Evolutionary conservation across 1,284 basidiomycete genomes (phyloP).

Genomic region (Melampsora larici-populina): DNA sequence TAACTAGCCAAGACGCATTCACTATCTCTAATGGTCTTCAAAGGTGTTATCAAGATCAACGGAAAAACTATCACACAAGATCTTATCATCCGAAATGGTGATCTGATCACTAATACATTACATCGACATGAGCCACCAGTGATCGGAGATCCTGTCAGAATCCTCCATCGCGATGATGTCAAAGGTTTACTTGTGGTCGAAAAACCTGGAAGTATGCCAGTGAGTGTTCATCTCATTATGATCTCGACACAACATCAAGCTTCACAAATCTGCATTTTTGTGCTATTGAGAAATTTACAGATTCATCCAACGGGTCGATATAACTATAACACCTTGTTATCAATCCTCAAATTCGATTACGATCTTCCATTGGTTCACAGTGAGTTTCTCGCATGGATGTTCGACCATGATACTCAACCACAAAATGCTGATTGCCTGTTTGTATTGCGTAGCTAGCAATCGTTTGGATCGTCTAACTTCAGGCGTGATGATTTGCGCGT

Average conservation of each 20-base stretch:
- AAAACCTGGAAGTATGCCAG: slow-evolving; percentile 79
- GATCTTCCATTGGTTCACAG: slow-evolving; percentile 78
- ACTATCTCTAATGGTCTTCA: background rate
- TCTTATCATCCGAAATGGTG: slow-evolving; percentile 78
- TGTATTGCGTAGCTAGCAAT: slow-evolving; percentile 69
- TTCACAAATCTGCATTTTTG: slow-evolving; percentile 55
- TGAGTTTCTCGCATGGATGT: slow-evolving; percentile 55
- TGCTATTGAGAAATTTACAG: slow-evolving; percentile 57
- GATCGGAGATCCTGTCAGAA: slow-evolving; percentile 75
- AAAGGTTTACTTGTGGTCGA: slow-evolving; percentile 84
- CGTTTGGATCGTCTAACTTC: slow-evolving; percentile 91
- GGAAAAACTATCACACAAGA: slow-evolving; percentile 74
- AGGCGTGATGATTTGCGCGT: slow-evolving; percentile 90
- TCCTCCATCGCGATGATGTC: slow-evolving; percentile 72
- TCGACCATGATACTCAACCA: background rate
- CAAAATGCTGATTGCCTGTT: background rate
- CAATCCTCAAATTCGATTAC: slow-evolving; percentile 80
- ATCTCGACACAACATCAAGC: slow-evolving; percentile 6
- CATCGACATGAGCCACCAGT: slow-evolving; percentile 96
- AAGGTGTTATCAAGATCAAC: slow-evolving; percentile 87
- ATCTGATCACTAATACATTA: slow-evolving; percentile 87
- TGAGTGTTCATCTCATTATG: slow-evolving; percentile 59
- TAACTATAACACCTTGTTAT: slow-evolving; percentile 78
- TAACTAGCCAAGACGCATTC: background rate
- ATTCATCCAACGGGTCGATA: slow-evolving; percentile 83